Percentiles rank a stretch among this genome's conserved stretches.
Conservation (phyloP, 495 filamentous ascomycete genomes). For the Beverwykella pulmonaria region DNA sequence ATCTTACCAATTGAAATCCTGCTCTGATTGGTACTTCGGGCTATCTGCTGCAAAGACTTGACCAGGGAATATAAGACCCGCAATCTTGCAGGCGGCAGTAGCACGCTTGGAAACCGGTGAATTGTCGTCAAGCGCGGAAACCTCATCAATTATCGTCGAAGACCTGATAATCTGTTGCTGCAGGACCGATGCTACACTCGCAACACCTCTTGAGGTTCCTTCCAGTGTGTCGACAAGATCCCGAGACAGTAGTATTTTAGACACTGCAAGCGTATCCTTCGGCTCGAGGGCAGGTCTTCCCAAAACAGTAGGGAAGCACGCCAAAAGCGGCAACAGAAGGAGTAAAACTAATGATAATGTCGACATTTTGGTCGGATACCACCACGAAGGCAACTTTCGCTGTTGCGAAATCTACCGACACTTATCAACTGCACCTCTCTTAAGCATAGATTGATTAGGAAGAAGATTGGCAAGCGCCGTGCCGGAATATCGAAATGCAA, state of each 20-base stretch:
- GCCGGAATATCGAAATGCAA: neutral
- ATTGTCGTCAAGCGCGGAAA: constrained; percentile 4
- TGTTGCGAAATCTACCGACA: neutral
- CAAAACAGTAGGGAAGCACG: neutral
- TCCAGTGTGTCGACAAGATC: neutral
- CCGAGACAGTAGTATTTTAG: neutral
- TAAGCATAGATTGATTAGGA: neutral
- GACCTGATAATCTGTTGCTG: neutral
- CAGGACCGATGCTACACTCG: neutral
- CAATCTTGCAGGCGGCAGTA: constrained; percentile 6
- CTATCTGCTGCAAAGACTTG: constrained; percentile 3
- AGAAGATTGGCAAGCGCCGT: neutral
- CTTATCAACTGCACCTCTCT: constrained; percentile 6
- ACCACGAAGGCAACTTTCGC: neutral
- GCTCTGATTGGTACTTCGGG: neutral
- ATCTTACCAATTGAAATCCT: constrained; percentile 13
- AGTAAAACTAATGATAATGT: neutral
- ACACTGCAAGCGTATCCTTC: neutral
- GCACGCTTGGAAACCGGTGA: constrained; percentile 11
- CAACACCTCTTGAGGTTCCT: neutral
- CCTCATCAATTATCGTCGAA: neutral
- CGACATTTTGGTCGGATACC: neutral
- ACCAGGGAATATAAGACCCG: constrained; percentile 3
- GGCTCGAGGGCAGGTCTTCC: neutral
- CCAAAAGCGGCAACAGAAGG: neutral